A percentile compares a stretch with the other conserved stretches of the same genome.
Conservation (phyloP, 208 protist genomes). For the Crithidia fasciculata region DNA sequence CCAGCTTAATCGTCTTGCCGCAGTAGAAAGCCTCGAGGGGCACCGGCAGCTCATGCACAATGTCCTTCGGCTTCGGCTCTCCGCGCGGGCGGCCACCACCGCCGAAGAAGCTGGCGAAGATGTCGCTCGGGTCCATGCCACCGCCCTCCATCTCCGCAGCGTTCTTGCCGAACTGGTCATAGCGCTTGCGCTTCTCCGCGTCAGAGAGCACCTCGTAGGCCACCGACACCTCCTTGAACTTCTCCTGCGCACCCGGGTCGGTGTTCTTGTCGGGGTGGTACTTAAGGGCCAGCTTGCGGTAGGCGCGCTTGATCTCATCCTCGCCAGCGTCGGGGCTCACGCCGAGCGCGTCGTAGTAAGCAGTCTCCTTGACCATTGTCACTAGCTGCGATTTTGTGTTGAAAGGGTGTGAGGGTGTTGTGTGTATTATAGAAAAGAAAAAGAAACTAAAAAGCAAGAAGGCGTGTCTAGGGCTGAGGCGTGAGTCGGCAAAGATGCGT, state of each 20-base stretch:
- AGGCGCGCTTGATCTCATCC: conserved; percentile 94
- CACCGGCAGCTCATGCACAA: conserved; percentile 94
- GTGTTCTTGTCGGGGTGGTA: conserved; percentile 95
- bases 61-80: conserved; percentile 95
- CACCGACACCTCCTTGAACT: conserved; percentile 95
- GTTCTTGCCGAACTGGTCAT: conserved; percentile 98
- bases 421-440: too few relatives aligned
- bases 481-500: too few relatives aligned
- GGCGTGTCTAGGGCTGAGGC: too few relatives aligned
- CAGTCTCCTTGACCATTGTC: conserved; percentile 91
- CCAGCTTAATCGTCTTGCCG: conserved; percentile 96
- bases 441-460: too few relatives aligned
- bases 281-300: conserved; percentile 93
- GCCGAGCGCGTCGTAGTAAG: conserved; percentile 90
- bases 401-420: too few relatives aligned
- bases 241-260: conserved; percentile 85
- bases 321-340: conserved; percentile 79
- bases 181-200: conserved; percentile 95
- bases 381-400: background rate
- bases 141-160: conserved; percentile 94
- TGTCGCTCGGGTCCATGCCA: conserved; percentile 88
- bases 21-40: conserved; percentile 98
- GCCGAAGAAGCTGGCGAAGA: conserved; percentile 93
- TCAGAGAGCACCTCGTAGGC: conserved; percentile 98
- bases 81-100: conserved; percentile 83